Evolutionary conservation across 768 basidiomycete species (phyloP), one percentile per base, ranked within the genome.

Genomic region (Nevesoporus exiguus): DNA sequence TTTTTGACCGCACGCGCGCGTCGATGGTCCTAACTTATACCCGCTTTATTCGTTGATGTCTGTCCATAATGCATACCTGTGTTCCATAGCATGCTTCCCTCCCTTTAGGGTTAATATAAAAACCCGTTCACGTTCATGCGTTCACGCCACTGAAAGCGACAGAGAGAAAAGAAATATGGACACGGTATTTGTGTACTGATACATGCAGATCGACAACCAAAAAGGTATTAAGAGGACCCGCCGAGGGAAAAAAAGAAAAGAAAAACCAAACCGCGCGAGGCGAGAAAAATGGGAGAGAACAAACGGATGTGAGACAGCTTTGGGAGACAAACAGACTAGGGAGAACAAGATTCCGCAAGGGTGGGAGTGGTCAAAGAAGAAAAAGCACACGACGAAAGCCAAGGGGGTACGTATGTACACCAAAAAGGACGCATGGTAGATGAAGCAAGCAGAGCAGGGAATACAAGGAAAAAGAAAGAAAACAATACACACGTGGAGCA

Each of bases 291-390:
- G n/a, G n/a, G n/a, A n/a, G n/a, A n/a, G n/a, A n/a, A n/a, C n/a
- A n/a, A n/a, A n/a, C n/a, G n/a, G 37, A 36, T 27, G 51, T 41
- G 48, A 51, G 62, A 51, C 67, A 64, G 60, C 58, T 64, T 64
- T 67, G 29, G 21, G 19, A n/a, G n/a, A n/a, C n/a, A n/a, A n/a
- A n/a, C n/a, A n/a, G n/a, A n/a, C n/a, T n/a, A n/a, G n/a, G n/a
- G n/a, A n/a, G 21, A 33, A 64, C 51, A 49, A 52, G 48, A 58
- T 56, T 62, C 58, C 64, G 52, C 42, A 47, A n/a, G 31, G 41
- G 39, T 48, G 52, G 48, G 49, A n/a, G 41, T 29, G 27, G 27
- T 29, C 4, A 29, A 29, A 29, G 27, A 21, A 52, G 49, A 52
- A 41, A 11, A 40, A 27, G 48, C 34, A 51, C 44, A 51, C 52